Percentiles rank a stretch among this genome's conserved stretches.
phyloP scores from a whole-genome alignment of 768 basidiomycete species.

The Sporobolomyces pararoseus region DNA sequence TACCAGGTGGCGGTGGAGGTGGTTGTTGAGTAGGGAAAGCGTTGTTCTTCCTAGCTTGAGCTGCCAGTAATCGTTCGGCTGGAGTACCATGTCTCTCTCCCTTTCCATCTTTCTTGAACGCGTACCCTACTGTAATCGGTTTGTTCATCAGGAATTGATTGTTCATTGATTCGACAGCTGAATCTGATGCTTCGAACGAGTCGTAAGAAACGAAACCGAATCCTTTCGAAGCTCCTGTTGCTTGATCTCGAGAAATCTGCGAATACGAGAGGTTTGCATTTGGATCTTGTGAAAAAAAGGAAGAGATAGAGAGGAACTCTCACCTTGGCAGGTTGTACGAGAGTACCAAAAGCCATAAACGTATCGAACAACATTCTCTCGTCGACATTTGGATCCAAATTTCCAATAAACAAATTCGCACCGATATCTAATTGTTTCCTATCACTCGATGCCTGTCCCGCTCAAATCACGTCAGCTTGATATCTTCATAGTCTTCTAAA shows the following conservation, averaged over 20 bases:
- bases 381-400: conserved; percentile 90
- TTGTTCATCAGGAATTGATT: conserved; percentile 98
- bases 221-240: conserved; percentile 81
- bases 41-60: conserved; percentile 93
- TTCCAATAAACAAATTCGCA: conserved; percentile 94
- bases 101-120: conserved; percentile 98
- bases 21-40: conserved; percentile 50
- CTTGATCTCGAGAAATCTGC: conserved; percentile 86
- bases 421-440: conserved; percentile 97
- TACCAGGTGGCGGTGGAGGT: conserved; percentile 3
- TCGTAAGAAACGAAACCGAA: conserved; percentile 97
- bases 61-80: conserved; percentile 91
- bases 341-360: conserved; percentile 88
- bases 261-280: not conserved
- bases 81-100: conserved; percentile 95
- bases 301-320: not conserved
- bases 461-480: not conserved
- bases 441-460: conserved; percentile 84
- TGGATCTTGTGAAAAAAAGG: not conserved
- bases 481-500: not conserved
- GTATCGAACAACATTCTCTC: conserved; percentile 89
- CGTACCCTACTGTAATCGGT: conserved; percentile 92
- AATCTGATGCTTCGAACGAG: conserved; percentile 95
- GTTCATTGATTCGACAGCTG: conserved; percentile 94
- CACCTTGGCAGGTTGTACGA: conserved; percentile 86